Evolutionary conservation across 2,329 filamentous ascomycete species (phyloP).

Genomic region (Colletotrichum caudatum): DNA sequence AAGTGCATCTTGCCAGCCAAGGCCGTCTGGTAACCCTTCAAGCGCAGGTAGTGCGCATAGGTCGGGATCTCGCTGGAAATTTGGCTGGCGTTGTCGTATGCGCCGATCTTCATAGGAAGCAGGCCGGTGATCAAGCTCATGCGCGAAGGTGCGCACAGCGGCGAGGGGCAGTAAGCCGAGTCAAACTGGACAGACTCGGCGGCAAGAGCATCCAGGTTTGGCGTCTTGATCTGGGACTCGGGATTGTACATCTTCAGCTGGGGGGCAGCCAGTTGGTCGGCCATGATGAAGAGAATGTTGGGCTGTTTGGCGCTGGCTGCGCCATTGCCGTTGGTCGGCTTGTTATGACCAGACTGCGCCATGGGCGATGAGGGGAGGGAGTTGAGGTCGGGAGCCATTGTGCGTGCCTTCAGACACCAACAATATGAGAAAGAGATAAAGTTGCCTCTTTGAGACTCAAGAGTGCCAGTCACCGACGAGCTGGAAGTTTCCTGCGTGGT

Average conservation of each 20-base stretch:
- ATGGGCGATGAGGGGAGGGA: conserved; percentile 71
- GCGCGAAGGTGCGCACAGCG: conserved; percentile 90
- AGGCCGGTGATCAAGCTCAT: conserved; percentile 96
- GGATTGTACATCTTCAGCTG: conserved; percentile 93
- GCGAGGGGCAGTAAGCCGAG: conserved; percentile 93
- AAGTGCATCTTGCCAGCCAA: conserved; percentile 98
- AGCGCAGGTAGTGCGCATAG: conserved; percentile 90
- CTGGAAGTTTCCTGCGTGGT: neutral
- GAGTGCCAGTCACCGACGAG: neutral
- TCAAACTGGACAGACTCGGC: conserved; percentile 89
- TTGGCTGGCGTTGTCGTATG: conserved; percentile 91
- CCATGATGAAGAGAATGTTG: conserved; percentile 85
- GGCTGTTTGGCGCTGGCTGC: conserved; percentile 50
- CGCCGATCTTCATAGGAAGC: conserved; percentile 89
- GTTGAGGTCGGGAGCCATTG: conserved; percentile 81
- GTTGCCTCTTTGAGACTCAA: conserved; percentile 9
- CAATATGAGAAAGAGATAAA: neutral
- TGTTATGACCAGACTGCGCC: conserved; percentile 41
- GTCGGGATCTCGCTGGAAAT: conserved; percentile 88
- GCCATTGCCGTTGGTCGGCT: conserved; percentile 40
- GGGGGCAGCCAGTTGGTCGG: conserved; percentile 92
- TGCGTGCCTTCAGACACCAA: conserved; percentile 35
- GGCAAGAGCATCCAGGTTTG: conserved; percentile 87
- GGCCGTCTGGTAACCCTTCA: conserved; percentile 88
- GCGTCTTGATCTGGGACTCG: conserved; percentile 90